Evolutionary conservation across 1,139 yeast genomes (phyloP).

Genomic region (Lodderomyces beijingensis): DNA sequence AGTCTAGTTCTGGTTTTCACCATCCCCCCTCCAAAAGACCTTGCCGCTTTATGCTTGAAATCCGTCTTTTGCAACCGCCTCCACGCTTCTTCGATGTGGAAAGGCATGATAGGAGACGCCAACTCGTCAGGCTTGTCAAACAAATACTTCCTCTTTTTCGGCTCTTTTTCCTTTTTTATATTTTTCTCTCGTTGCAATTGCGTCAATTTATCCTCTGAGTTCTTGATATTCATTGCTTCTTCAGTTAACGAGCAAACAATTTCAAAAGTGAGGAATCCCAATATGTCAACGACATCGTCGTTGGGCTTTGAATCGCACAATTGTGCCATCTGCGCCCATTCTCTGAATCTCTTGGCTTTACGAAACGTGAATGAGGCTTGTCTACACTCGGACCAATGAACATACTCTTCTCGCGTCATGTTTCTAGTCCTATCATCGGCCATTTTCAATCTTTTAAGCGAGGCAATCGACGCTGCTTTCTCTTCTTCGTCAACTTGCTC

Average conservation of each 20-base stretch:
- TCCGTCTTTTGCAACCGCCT: constrained; percentile 66
- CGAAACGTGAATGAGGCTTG: constrained; percentile 96
- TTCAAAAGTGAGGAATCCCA: constrained; percentile 94
- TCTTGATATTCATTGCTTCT: constrained; percentile 79
- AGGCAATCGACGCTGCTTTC: constrained; percentile 84
- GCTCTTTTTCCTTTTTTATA: constrained; percentile 20
- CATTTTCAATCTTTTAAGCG: constrained; percentile 78
- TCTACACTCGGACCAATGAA: constrained; percentile 98
- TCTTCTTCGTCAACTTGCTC: constrained; percentile 85
- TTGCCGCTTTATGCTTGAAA: constrained; percentile 58
- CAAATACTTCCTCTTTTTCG: constrained; percentile 52
- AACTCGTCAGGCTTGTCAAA: constrained; percentile 92
- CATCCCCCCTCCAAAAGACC: constrained; percentile 76
- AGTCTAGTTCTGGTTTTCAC: constrained; percentile 39
- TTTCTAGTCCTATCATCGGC: constrained; percentile 92
- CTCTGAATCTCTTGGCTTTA: constrained; percentile 87
- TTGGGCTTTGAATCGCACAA: constrained; percentile 88
- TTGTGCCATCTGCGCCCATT: constrained; percentile 89
- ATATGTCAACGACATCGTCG: constrained; percentile 93
- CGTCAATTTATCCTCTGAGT: constrained; percentile 51
- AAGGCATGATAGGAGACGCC: constrained; percentile 75
- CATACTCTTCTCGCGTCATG: constrained; percentile 96
- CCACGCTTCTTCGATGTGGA: constrained; percentile 92
- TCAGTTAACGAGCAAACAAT: constrained; percentile 94
- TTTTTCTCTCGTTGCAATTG: constrained; percentile 27